Conservation (phyloP, 2,329 filamentous ascomycete genomes). For the Periconia macrospinosa region DNA sequence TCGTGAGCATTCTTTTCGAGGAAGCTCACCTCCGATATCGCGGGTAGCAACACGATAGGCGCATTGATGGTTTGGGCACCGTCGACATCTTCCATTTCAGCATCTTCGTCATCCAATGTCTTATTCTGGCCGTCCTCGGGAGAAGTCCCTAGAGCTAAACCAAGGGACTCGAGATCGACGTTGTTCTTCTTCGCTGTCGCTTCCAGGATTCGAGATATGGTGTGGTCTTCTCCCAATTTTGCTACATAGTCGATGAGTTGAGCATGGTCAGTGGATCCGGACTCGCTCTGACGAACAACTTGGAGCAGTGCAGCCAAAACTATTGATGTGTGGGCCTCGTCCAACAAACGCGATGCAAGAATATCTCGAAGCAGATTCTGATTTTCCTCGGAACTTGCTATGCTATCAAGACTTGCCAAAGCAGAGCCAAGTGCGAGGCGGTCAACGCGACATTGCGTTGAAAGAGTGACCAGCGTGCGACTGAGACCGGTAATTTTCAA, state of each 20-base stretch:
- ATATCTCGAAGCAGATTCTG: constrained; percentile 60
- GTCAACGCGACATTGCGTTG: constrained; percentile 67
- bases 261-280: constrained; percentile 33
- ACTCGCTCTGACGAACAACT: constrained; percentile 41
- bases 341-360: constrained; percentile 62
- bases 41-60: constrained; percentile 20
- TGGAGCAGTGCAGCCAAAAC: constrained; percentile 67
- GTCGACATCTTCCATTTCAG: constrained; percentile 54
- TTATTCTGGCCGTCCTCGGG: constrained; percentile 15
- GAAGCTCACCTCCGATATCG: constrained; percentile 33
- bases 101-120: constrained; percentile 46
- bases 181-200: constrained; percentile 67
- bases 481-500: constrained; percentile 65
- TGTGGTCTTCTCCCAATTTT: constrained; percentile 30
- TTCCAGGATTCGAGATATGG: constrained; percentile 61
- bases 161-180: constrained; percentile 68
- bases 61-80: constrained; percentile 40
- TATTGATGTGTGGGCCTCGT: constrained; percentile 64
- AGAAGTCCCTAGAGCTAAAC: constrained; percentile 42
- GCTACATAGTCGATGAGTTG: constrained; percentile 35
- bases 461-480: constrained; percentile 62
- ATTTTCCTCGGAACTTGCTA: constrained; percentile 22
- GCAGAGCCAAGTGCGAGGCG: constrained; percentile 74
- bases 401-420: constrained; percentile 44
- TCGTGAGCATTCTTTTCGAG: constrained; percentile 17